These are phyloP conservation scores for Inga oerstediana DNA, from an alignment of 306 rosid species.

Conservation along the genomic window DNA sequence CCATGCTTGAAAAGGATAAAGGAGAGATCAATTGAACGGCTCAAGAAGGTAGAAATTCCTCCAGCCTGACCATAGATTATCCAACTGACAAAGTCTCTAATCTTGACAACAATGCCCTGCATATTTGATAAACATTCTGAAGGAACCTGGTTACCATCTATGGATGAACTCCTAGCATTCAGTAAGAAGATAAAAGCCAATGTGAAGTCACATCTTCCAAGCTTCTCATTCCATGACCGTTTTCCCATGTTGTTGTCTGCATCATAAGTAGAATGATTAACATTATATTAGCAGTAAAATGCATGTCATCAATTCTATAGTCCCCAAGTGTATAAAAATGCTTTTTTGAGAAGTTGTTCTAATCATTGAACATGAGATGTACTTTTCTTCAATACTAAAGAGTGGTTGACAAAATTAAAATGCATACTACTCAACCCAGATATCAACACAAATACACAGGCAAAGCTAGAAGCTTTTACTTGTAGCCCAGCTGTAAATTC, in stretches of 20 bases:
- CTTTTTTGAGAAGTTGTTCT: neutral
- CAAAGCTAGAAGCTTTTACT: no score
- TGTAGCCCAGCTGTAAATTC: no score
- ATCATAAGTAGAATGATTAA: slow-evolving; percentile 35
- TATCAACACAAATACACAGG: neutral
- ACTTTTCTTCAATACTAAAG: neutral
- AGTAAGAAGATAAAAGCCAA: slow-evolving; percentile 74
- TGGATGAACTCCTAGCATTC: slow-evolving; percentile 55
- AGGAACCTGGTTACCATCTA: slow-evolving; percentile 39
- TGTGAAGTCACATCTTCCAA: slow-evolving; percentile 76
- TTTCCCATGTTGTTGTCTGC: slow-evolving; percentile 62
- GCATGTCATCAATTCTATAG: slow-evolving; percentile 10
- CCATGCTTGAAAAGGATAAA: slow-evolving; percentile 77
- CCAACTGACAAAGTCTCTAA: slow-evolving; percentile 79
- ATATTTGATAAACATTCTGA: slow-evolving; percentile 54
- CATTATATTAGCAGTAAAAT: slow-evolving; percentile 25
- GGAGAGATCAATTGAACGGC: slow-evolving; percentile 80
- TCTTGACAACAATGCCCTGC: slow-evolving; percentile 47
- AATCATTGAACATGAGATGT: neutral
- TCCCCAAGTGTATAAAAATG: neutral
- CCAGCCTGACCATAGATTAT: slow-evolving; percentile 75
- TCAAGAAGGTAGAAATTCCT: slow-evolving; percentile 64
- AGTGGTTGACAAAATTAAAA: neutral
- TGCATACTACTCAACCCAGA: neutral
- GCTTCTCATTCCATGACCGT: slow-evolving; percentile 74